phyloP scores from a whole-genome alignment of 2,329 filamentous ascomycete genomes.

The Aspergillus melleus region DNA sequence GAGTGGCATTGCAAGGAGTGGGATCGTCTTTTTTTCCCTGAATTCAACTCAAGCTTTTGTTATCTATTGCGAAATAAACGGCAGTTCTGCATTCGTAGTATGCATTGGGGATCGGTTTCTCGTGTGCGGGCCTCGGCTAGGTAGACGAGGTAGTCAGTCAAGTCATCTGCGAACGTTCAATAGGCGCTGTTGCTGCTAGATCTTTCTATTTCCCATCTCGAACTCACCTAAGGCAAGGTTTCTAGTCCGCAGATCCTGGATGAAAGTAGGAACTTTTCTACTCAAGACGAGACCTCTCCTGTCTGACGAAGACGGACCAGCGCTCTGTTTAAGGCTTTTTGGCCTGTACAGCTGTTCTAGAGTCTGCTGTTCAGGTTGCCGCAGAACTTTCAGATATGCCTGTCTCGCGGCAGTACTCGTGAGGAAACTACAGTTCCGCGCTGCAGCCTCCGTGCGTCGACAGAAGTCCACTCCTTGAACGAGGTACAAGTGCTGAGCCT shows the following conservation, averaged over 20 bases:
- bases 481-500: constrained; percentile 59
- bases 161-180: too few species aligned
- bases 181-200: neutral
- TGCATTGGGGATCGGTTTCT: too few species aligned
- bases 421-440: constrained; percentile 46
- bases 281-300: constrained; percentile 2
- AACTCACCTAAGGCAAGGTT: too few species aligned
- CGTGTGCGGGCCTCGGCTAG: too few species aligned
- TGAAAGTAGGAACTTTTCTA: constrained; percentile 30
- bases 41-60: too few species aligned
- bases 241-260: constrained; percentile 34
- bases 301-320: neutral
- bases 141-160: too few species aligned
- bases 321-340: neutral
- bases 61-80: too few species aligned
- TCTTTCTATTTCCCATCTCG: too few species aligned
- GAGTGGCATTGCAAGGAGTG: too few species aligned
- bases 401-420: constrained; percentile 32
- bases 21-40: too few species aligned
- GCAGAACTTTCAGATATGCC: constrained; percentile 47
- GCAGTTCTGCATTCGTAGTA: too few species aligned
- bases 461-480: constrained; percentile 64
- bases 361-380: constrained; percentile 57
- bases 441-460: constrained; percentile 52
- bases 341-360: constrained; percentile 60